phyloP scores from a whole-genome alignment of 768 basidiomycete genomes.

The Pleurotus tuber-regium region DNA sequence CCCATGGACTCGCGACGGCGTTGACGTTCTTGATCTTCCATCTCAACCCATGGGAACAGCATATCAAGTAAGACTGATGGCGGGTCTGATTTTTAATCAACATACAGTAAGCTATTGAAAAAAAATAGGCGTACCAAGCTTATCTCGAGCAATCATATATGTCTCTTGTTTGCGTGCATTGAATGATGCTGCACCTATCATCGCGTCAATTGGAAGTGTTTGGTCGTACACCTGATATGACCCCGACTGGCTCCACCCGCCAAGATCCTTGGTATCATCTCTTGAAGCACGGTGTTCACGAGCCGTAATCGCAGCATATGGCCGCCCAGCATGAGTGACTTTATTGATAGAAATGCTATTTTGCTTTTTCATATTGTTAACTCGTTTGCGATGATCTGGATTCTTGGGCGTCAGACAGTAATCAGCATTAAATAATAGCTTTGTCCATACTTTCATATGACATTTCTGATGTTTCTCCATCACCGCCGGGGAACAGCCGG shows the following conservation, averaged over 20 bases:
- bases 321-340: slow-evolving; percentile 27
- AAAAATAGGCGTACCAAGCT: slow-evolving; percentile 20
- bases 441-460: slow-evolving; percentile 27
- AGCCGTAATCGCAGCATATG: slow-evolving; percentile 26
- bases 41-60: slow-evolving; percentile 28
- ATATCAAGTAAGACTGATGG: slow-evolving; percentile 14
- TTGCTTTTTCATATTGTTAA: slow-evolving; percentile 21
- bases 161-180: slow-evolving; percentile 23
- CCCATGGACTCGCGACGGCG: background rate
- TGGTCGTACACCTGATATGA: slow-evolving; percentile 28
- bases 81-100: slow-evolving; percentile 15
- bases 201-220: slow-evolving; percentile 23
- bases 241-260: slow-evolving; percentile 27
- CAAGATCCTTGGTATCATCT: slow-evolving; percentile 27
- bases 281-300: slow-evolving; percentile 25
- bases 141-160: slow-evolving; percentile 21
- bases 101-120: background rate
- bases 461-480: slow-evolving; percentile 18
- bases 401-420: too few relatives aligned
- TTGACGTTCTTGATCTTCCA: slow-evolving; percentile 14
- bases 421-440: background rate
- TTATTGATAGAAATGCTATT: slow-evolving; percentile 25
- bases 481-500: slow-evolving; percentile 19
- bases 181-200: slow-evolving; percentile 30
- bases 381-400: slow-evolving; percentile 24